Evolutionary conservation across 257 asterid species (phyloP), one percentile per base, ranked within the genome.

Genomic region (Nicotiana sylvestris): DNA sequence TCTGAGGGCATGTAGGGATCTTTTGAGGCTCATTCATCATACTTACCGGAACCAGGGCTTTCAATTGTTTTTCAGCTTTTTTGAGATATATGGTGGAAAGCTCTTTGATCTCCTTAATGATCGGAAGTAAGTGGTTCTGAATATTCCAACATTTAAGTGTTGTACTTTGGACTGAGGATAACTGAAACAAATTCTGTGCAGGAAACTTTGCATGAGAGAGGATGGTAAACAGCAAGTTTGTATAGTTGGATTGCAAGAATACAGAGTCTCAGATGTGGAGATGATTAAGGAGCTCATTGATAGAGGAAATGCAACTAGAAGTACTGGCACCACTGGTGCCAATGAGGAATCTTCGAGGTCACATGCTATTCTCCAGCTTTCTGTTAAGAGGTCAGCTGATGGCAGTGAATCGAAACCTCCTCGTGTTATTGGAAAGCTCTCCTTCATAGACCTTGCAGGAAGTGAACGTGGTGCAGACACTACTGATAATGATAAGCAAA

Each of bases 401-500:
- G 97, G 97, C 49, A 96, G 91, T 82, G 98, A 91, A 85, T 86
- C 98, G 64, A 96, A 96, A 86, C 99, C 98, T 67, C 89, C 97
- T 51, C 89, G 97, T 78, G 90, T 91, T 46, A 91, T 96, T 88
- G 99, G 99, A 66, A 97, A 97, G 85, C 96, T 97, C 88, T 97
- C 99, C 84, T 97, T 97, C 88, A 97, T 97, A 56, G 99, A 97
- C 88, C 99, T 97, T 86, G 99, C 99, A 61, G 99, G 99, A 82
- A 97, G 99, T 86, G 99, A 97, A 85, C 98, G 99, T 81, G 99
- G 99, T 85, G 99, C 99, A 13, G 99, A 97, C 86, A 97, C 99
- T n/a, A 97, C 99, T 39, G 99, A 97, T 65, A 97, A 97, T 86
- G 99, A 96, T 87, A 96, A 93, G 87, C 98, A 92, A 87, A 96